Percentiles rank a stretch among this genome's conserved stretches.
Conservation (phyloP, 106 monocot species). For the Apostasia ramifera region DNA sequence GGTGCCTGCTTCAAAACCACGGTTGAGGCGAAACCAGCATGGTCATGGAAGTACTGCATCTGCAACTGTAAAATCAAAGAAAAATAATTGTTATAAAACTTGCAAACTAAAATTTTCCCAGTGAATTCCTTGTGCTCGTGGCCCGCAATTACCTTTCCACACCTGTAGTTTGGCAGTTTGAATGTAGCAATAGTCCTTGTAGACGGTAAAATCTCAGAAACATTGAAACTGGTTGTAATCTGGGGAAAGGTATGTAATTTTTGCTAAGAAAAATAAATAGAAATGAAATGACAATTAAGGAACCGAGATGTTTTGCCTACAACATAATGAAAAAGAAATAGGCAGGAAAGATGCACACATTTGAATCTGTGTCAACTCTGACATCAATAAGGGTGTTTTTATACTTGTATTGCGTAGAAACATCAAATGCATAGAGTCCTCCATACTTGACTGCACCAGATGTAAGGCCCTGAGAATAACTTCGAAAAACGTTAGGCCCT, state of each 20-base stretch:
- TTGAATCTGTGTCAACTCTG: constrained; percentile 88
- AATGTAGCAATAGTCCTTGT: constrained; percentile 69
- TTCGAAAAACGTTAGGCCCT: too few relatives aligned
- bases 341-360: constrained; percentile 28
- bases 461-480: constrained; percentile 65
- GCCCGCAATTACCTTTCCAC: constrained; percentile 66
- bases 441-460: constrained; percentile 91
- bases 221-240: constrained; percentile 67
- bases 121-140: background rate
- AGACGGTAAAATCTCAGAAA: constrained; percentile 53
- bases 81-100: background rate
- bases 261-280: background rate
- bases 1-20: constrained; percentile 65
- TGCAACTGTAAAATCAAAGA: constrained; percentile 42
- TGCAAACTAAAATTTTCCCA: background rate
- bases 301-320: too few relatives aligned
- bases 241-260: constrained; percentile 10
- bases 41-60: constrained; percentile 93
- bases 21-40: constrained; percentile 57
- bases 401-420: constrained; percentile 77
- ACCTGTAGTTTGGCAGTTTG: constrained; percentile 68
- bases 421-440: constrained; percentile 68
- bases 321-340: background rate
- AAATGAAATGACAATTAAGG: background rate
- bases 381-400: constrained; percentile 71